Evolutionary conservation across 768 basidiomycete species (phyloP).

Genomic region (Psilocybe tampanensis): DNA sequence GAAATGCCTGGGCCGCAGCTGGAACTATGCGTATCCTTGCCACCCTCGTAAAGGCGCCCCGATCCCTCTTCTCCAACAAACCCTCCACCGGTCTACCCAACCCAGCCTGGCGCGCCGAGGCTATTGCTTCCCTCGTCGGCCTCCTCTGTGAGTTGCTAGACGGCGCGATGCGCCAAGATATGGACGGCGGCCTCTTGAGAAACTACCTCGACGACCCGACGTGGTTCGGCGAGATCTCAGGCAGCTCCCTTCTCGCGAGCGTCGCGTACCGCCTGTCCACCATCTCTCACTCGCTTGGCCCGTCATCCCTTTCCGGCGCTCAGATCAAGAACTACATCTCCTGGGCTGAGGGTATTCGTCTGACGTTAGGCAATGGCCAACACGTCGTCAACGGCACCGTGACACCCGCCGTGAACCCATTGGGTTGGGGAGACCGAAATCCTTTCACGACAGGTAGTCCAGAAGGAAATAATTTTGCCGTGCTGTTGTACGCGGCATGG

Average conservation of each 20-base stretch:
- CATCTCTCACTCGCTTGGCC: conserved; percentile 10
- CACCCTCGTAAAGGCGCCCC: conserved; percentile 42
- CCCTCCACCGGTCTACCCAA: conserved; percentile 6
- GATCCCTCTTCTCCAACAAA: conserved; percentile 23
- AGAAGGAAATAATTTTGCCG: conserved; percentile 40
- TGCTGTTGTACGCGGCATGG: conserved; percentile 41
- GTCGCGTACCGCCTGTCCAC: conserved; percentile 36
- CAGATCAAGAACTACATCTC: conserved; percentile 16
- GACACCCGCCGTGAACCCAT: conserved; percentile 39
- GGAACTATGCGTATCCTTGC: conserved; percentile 66
- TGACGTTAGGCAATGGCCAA: conserved; percentile 27
- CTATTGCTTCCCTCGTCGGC: conserved; percentile 27
- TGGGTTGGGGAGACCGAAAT: conserved; percentile 31
- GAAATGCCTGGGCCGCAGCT: conserved; percentile 74
- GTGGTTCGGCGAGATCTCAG: conserved; percentile 42
- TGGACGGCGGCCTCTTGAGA: conserved; percentile 31
- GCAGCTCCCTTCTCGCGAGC: conserved; percentile 35
- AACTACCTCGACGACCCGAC: conserved; percentile 38
- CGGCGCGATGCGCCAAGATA: conserved; percentile 28
- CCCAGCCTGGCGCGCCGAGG: conserved; percentile 18
- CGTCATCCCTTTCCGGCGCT: conserved; percentile 2
- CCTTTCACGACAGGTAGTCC: conserved; percentile 39
- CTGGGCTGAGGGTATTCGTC: conserved; percentile 29
- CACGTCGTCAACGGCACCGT: conserved; percentile 32
- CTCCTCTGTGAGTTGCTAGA: conserved; percentile 40